Percentiles rank a stretch among this genome's conserved stretches.
Conservation (phyloP, 495 filamentous ascomycete species). For the Penicillium canescens region DNA sequence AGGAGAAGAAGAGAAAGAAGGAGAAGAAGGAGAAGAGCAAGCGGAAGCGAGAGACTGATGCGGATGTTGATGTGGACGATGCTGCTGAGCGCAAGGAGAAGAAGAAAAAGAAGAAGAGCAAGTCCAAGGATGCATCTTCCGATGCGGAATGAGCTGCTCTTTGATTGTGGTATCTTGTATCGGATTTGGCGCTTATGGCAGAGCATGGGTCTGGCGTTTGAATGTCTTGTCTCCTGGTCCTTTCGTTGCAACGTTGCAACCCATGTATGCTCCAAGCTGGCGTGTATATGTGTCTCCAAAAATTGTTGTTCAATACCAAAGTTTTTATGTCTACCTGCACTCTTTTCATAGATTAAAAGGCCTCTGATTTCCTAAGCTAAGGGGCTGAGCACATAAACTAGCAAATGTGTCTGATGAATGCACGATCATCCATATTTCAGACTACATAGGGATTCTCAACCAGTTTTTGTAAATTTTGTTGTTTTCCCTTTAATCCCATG, state of each 20-base stretch:
- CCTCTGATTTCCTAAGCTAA: no score
- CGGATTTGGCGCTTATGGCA: conserved; percentile 33
- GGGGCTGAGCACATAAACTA: no score
- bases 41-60: conserved; percentile 45
- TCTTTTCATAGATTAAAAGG: no score
- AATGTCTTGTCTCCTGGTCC: conserved; percentile 15
- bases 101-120: conserved; percentile 51
- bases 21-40: conserved; percentile 42
- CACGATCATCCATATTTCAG: no score
- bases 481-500: no score
- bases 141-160: conserved; percentile 32
- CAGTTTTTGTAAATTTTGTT: no score
- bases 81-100: conserved; percentile 42
- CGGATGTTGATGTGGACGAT: conserved; percentile 32
- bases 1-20: conserved; percentile 53
- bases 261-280: conserved; percentile 10
- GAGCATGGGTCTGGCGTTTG: conserved; percentile 35
- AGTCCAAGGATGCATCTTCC: conserved; percentile 37
- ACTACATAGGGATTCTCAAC: no score
- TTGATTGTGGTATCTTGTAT: conserved; percentile 21
- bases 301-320: conserved; percentile 12
- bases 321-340: no score
- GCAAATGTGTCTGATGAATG: no score
- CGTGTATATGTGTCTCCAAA: conserved; percentile 18
- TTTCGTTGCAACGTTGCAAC: conserved; percentile 12